Evolutionary conservation across 139 green algal species (phyloP).

Genomic region (Chlorella sp.): DNA sequence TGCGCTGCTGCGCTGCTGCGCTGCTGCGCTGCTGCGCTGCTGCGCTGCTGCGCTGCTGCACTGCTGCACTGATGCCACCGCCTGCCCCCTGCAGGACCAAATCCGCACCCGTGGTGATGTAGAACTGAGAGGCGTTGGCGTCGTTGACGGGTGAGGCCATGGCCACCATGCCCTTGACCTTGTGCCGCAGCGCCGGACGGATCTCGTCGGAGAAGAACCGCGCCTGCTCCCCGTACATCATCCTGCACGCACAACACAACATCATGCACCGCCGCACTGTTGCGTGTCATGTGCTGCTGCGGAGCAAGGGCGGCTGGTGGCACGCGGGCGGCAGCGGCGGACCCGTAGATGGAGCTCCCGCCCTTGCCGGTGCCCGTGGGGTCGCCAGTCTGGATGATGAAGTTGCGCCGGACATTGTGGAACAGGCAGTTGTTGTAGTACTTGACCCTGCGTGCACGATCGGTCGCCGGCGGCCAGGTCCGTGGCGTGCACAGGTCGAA

Average conservation of each 20-base stretch:
- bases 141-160: slow-evolving; percentile 79
- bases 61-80: background rate
- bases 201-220: slow-evolving; percentile 97
- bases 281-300: no score
- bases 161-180: slow-evolving; percentile 65
- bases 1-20: no score
- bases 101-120: slow-evolving; percentile 65
- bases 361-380: slow-evolving; percentile 83
- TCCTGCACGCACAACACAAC: slow-evolving; percentile 40
- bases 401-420: slow-evolving; percentile 82
- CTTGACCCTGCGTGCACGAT: slow-evolving; percentile 79
- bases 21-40: no score
- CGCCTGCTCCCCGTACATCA: slow-evolving; percentile 76
- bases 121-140: slow-evolving; percentile 87
- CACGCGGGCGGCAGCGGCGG: no score
- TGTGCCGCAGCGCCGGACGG: slow-evolving; percentile 72
- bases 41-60: no score
- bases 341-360: slow-evolving; percentile 83
- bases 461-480: no score
- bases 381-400: slow-evolving; percentile 86
- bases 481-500: background rate
- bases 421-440: slow-evolving; percentile 94
- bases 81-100: background rate
- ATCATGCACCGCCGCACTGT: no score
- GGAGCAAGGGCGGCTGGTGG: no score